Evolutionary conservation across 2,329 filamentous ascomycete species (phyloP), one percentile per base, ranked within the genome.

Genomic region (Monosporascus ibericus): DNA sequence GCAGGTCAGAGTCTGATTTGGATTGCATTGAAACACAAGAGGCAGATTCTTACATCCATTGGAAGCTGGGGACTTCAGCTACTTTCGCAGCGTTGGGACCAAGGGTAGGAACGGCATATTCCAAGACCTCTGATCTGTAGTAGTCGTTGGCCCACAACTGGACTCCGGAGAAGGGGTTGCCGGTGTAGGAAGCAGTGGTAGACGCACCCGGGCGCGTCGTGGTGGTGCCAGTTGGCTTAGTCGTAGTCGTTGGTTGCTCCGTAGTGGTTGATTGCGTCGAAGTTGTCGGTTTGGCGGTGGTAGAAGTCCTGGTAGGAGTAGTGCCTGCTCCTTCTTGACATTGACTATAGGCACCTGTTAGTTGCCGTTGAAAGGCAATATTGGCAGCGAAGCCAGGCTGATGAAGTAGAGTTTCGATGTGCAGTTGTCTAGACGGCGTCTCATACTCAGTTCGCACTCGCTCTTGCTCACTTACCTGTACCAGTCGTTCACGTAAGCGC

Each of bases 161-260:
- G 48, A 79, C 75, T 17, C 74, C 76, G 11, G 63, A 55, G 64
- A 78, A 81, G 15, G 78, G 77, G 68, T 82, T 82, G n/a, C 81
- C 82, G 15, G 75, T 67, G 59, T 71, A 75, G 40, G 68, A 68
- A 9, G 70, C 72, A 1, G 72, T 74, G 34, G 65, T 65, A 25
- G 63, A 65, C 37, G 62, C 65, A 27, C 55, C 63, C 1, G 69
- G 59, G 24, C 53, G 52, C 5, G 63, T 56, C 18, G 60, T 56
- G 4, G 59, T 64, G 9, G 60, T 61, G 6, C 56, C 58, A 2
- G 63, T 63, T 60, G 57, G 48, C 62, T 56, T 48, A 63, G 48
- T 0, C 27, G 52, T 50, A 18, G 50, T 52, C 22, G 55, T 58
- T 15, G 58, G 54, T 25, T 55, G 73, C 53, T 75, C 72, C 18